phyloP scores from a whole-genome alignment of 2,329 filamentous ascomycete genomes.

The Sporothrix brunneoviolacea region DNA sequence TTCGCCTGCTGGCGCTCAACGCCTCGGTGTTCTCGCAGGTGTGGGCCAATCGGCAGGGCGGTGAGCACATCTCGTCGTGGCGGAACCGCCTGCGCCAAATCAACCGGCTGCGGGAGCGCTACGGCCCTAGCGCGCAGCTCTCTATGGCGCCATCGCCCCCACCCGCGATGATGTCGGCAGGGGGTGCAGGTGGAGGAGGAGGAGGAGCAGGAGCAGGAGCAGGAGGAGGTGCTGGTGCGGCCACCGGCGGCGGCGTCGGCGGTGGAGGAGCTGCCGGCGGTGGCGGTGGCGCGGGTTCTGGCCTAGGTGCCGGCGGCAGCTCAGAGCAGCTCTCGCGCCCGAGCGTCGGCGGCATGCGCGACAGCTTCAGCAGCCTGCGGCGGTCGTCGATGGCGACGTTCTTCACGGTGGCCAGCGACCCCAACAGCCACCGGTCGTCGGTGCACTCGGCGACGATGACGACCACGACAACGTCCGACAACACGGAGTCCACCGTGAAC shows the following conservation, averaged over 20 bases:
- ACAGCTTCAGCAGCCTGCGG: conserved; percentile 55
- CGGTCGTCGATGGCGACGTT: conserved; percentile 61
- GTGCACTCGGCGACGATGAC: conserved; percentile 48
- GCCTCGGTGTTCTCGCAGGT: conserved; percentile 88
- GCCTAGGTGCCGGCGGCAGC: conserved; percentile 1
- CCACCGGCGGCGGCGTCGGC: not conserved
- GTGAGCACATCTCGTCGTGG: conserved; percentile 86
- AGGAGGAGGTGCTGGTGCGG: not conserved
- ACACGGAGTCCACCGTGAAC: conserved; percentile 16
- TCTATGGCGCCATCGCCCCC: conserved; percentile 25
- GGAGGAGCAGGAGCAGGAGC: not conserved
- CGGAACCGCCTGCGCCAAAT: conserved; percentile 80
- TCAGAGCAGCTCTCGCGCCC: conserved; percentile 8
- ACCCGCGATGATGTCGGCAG: conserved; percentile 24
- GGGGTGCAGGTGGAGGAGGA: not conserved
- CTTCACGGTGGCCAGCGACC: conserved; percentile 51
- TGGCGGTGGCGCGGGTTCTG: not conserved
- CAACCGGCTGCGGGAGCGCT: conserved; percentile 67
- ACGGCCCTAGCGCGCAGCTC: conserved; percentile 35
- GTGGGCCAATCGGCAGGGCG: conserved; percentile 71
- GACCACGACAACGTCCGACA: conserved; percentile 15
- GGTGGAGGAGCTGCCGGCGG: not conserved
- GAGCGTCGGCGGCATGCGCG: conserved; percentile 44
- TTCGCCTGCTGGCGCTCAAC: conserved; percentile 83
- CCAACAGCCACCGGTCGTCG: conserved; percentile 52